Evolutionary conservation across 352 stramenopile genomes (phyloP), one percentile per base, ranked within the genome.

Genomic region (Phytophthora melonis): DNA sequence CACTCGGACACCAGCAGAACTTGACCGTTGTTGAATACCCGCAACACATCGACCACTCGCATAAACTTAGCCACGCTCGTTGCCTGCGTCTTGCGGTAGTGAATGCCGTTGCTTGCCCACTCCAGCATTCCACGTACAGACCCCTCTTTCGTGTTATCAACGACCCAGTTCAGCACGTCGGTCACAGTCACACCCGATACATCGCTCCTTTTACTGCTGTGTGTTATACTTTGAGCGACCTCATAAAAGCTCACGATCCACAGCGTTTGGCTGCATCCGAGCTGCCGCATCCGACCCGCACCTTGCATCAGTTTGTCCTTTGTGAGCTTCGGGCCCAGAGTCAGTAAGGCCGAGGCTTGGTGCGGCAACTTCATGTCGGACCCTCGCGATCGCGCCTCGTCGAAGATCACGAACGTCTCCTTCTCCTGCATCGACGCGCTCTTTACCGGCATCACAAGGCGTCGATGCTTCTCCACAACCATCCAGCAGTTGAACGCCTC

Each of bases 271-370:
- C 79, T 49, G 0, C 74, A 80, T 14, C 86, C 89, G 0, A 98
- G 82, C 53, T 94, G 87, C 2, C 93, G 78, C 79, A 98, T 87
- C 0, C 94, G 88, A 7, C 92, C 93, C 1, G 90, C 91, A 13
- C 90, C 93, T 75, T 98, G 93, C 92, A 98, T 97, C 3, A 98
- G 57, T 59, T 98, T 98, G 68, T 98, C 94, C 58, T 98, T 98
- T 0, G 87, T 91, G 25, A 98, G 78, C 16, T 87, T 88, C 3
- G 91, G 90, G 0, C 90, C 92, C 1, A 98, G 74, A 2, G 93
- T 98, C 23, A 98, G 53, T 54, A 97, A 57, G 11, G 90, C 94
- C 4, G 91, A 61, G 3, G 89, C 88, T 10, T 94, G 49, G n/a
- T 63, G 19, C n/a, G 71, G 62, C 4, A 98, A 68, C 68, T 97